Evolutionary conservation across 495 filamentous ascomycete genomes (phyloP).

Genomic region (Aspergillus taichungensis): DNA sequence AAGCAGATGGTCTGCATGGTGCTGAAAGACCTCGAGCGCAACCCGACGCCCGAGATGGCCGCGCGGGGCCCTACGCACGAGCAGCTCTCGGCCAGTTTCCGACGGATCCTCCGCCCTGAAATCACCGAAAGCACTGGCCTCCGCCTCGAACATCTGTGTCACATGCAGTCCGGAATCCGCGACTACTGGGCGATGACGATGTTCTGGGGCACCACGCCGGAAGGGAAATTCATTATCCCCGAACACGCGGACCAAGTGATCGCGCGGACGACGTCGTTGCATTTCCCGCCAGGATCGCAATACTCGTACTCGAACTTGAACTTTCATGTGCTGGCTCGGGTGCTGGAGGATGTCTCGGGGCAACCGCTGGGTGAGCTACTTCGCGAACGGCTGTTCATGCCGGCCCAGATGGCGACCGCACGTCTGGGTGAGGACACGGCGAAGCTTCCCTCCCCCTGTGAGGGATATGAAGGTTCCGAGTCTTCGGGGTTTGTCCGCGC

Average conservation of each 20-base stretch:
- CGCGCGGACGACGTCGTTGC: slow-evolving; percentile 19
- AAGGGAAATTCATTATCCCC: slow-evolving; percentile 16
- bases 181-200: slow-evolving; percentile 31
- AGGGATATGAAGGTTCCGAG: slow-evolving; percentile 27
- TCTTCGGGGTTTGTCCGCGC: slow-evolving; percentile 11
- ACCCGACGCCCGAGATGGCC: slow-evolving; percentile 12
- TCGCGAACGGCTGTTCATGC: slow-evolving; percentile 15
- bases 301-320: slow-evolving; percentile 27
- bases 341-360: slow-evolving; percentile 19
- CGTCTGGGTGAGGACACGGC: slow-evolving; percentile 19
- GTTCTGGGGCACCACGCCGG: slow-evolving; percentile 23
- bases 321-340: slow-evolving; percentile 21
- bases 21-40: slow-evolving; percentile 20
- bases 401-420: slow-evolving; percentile 26
- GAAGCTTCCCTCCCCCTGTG: slow-evolving; percentile 18
- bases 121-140: slow-evolving; percentile 8
- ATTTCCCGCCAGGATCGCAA: slow-evolving; percentile 24
- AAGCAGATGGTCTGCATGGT: slow-evolving; percentile 27
- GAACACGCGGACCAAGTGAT: slow-evolving; percentile 8
- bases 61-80: slow-evolving; percentile 12
- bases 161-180: slow-evolving; percentile 27
- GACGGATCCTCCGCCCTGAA: slow-evolving; percentile 14
- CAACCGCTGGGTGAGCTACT: slow-evolving; percentile 18
- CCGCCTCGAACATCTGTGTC: slow-evolving; percentile 17
- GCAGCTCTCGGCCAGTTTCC: slow-evolving; percentile 13